Percentiles rank a stretch among this genome's conserved stretches.
Conservation (phyloP, 176 grass and related monocot genomes). For the Zoysia japonica region DNA sequence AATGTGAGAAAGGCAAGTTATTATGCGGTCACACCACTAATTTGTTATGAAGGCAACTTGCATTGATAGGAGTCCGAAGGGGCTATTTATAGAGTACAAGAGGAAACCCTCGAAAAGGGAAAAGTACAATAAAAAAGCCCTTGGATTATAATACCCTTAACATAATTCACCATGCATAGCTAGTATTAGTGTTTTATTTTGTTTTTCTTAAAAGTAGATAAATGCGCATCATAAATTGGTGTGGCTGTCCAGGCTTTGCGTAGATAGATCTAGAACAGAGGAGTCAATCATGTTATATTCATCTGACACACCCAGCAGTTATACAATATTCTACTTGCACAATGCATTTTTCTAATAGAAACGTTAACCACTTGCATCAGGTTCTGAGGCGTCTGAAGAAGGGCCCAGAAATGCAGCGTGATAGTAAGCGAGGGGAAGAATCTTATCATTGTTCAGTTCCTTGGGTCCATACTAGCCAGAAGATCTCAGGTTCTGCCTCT, state of each 20-base stretch:
- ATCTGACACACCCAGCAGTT: background rate
- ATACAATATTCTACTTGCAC: too few relatives aligned
- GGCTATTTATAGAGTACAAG: too few relatives aligned
- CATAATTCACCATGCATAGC: too few relatives aligned
- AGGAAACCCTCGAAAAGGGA: too few relatives aligned
- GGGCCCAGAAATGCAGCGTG: constrained; percentile 43
- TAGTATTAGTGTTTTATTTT: too few relatives aligned
- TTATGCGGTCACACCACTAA: background rate
- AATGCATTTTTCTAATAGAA: background rate
- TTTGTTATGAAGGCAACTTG: too few relatives aligned
- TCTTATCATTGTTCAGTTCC: constrained; percentile 32
- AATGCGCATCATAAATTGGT: background rate
- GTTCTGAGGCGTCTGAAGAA: constrained; percentile 93
- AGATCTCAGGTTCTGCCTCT: constrained; percentile 30
- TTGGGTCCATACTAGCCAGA: background rate
- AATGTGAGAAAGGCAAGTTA: background rate
- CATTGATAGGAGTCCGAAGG: too few relatives aligned
- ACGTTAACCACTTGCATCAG: constrained; percentile 33
- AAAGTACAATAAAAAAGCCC: too few relatives aligned
- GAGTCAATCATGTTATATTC: background rate
- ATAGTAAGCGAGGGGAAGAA: constrained; percentile 22
- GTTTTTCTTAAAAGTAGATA: too few relatives aligned
- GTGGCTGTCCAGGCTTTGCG: background rate
- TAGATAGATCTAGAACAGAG: background rate
- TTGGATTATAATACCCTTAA: too few relatives aligned